Evolutionary conservation across 2,329 filamentous ascomycete genomes (phyloP), one percentile per base, ranked within the genome.

Genomic region (Fusarium ramigenum): DNA sequence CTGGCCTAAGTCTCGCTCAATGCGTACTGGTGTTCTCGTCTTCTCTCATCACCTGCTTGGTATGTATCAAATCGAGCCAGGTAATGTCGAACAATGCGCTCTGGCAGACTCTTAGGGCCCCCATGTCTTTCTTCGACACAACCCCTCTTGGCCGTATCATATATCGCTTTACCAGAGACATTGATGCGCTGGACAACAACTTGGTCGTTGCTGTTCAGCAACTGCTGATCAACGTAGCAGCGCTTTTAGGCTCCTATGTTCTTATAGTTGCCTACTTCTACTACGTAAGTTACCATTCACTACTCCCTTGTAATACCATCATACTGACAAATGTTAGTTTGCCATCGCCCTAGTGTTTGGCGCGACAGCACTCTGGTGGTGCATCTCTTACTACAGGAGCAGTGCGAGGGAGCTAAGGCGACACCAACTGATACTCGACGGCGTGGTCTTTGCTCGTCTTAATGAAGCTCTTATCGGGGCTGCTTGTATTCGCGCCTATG

Each of bases 11-110:
- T 40, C 57, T 60, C 16, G 43, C 43, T 30, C 43, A 50, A 32
- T 39, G 57, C 19, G 57, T 60, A 6, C 34, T 60, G 4, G 57
- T 60, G 16, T 32, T 60, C 10, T 52, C 25, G 36, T 60, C 57
- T 40, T 60, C 43, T 18, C 34, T 60, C 21, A 60, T 52, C 34
- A 50, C 44, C 34, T 60, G 34, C 25, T 32, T 60, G 12, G 57
- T 25, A 28, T 60, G 57, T 21, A 60, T 60, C 43, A 53, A 32
- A 37, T 53, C 44, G 7, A 60, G 46, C 1, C 56, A 49, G 23
- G 34, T 59, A 11, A 59, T 59, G 56, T 49, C 56, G 7, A 59
- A 59, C 23, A 59, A 59, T 37, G 56, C 56, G 3, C 56, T 59
- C 30, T 59, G 32, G 56, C 56, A 59, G 42, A 49, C 56, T 49